These are phyloP conservation scores for Immersiella caudata DNA, from an alignment of 495 filamentous ascomycete species.

Conservation along the genomic window DNA sequence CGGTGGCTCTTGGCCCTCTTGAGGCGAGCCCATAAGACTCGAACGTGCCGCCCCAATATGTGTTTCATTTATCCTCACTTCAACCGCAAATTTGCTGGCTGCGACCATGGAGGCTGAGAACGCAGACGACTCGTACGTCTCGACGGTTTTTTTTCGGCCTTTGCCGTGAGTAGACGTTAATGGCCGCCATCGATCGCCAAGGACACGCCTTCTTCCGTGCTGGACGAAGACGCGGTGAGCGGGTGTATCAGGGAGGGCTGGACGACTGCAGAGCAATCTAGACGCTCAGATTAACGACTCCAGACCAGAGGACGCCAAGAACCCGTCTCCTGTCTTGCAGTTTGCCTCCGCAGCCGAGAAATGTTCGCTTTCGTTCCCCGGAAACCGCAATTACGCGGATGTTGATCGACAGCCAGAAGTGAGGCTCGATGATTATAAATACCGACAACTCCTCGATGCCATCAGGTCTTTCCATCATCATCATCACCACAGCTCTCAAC, in stretches of 20 bases:
- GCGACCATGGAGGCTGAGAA: conserved; percentile 33
- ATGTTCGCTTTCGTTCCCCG: conserved; percentile 21
- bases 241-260: conserved; percentile 14
- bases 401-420: conserved; percentile 7
- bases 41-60: conserved; percentile 47
- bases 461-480: conserved; percentile 33
- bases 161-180: conserved; percentile 19
- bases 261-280: conserved; percentile 27
- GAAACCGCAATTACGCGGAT: conserved; percentile 17
- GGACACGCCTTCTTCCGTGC: conserved; percentile 20
- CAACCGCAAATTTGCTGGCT: conserved; percentile 51
- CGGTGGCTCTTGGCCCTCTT: conserved; percentile 24
- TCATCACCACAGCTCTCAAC: conserved; percentile 23
- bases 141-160: conserved; percentile 18
- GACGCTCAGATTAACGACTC: conserved; percentile 35
- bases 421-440: conserved; percentile 39
- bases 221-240: conserved; percentile 12
- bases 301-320: conserved; percentile 31
- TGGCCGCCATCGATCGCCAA: conserved; percentile 25
- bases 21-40: conserved; percentile 37
- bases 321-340: conserved; percentile 19
- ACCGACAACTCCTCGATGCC: conserved; percentile 31
- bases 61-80: conserved; percentile 55
- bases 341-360: conserved; percentile 33
- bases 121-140: conserved; percentile 21